Evolutionary conservation across 2,329 filamentous ascomycete species (phyloP).

Genomic region (Neofusicoccum ribis): DNA sequence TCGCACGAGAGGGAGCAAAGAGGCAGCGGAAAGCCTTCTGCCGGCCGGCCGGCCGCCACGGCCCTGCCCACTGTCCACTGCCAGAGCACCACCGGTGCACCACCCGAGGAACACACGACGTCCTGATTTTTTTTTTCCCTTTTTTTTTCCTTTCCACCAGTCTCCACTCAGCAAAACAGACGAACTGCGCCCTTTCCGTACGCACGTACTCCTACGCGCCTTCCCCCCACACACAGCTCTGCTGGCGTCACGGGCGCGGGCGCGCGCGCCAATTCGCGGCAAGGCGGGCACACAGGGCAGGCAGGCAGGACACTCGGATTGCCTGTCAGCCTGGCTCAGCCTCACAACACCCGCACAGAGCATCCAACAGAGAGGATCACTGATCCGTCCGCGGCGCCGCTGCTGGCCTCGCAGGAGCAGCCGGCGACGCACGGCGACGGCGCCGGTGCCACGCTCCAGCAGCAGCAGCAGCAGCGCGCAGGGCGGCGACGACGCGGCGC

Average conservation of each 20-base stretch:
- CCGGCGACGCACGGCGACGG: background rate
- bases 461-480: background rate
- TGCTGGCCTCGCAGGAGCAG: background rate
- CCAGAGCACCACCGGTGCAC: constrained; percentile 6
- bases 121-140: background rate
- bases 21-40: background rate
- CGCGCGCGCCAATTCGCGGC: constrained; percentile 6
- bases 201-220: constrained; percentile 2
- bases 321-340: background rate
- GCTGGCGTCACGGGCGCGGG: constrained; percentile 8
- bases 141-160: background rate
- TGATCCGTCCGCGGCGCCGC: background rate
- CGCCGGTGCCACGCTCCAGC: background rate
- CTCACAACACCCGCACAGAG: background rate
- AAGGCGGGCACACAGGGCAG: background rate
- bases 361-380: background rate
- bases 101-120: background rate
- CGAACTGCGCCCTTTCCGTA: constrained; percentile 4
- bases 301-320: background rate
- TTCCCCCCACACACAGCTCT: constrained; percentile 9
- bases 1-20: background rate
- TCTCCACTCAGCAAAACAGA: background rate
- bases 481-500: background rate
- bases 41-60: constrained; percentile 5
- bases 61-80: background rate